Base-by-base conservation (phyloP, 192 early-diverging fungal species). In the Diversispora eburnea region DNA sequence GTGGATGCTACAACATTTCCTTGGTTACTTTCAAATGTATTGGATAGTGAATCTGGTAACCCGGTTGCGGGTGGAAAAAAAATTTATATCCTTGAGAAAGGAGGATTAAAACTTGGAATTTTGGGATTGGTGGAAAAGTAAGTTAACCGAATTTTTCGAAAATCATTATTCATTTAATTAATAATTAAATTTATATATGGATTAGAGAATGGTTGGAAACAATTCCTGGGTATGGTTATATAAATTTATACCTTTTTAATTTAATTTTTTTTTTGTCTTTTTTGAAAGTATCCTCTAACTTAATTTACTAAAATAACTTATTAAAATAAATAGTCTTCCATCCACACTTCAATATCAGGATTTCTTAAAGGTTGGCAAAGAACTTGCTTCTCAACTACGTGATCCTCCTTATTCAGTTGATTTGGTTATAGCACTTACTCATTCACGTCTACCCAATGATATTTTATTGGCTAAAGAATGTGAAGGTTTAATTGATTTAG, bases 381-480 rank as follows among this genome's bases (percentile, higher is more conserved):
- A 79, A 0, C 77, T 86, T 51, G 73, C 84, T 12, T 15, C 42
- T 5, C 62, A 19, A 69, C 63, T 91, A 39, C 77, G 75, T 7
- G 79, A 79, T 56, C 64, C 75, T 1, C 75, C 73, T 3, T 49
- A 86, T 75, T 70, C 79, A 0, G 87, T 86, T 42, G 88, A 91
- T 55, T 33, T 92, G 33, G 86, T 92, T 33, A 77, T 92, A 51
- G 90, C 89, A n/a, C 72, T 92, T 52, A 87, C 90, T 46, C 90
- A 92, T 67, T 91, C 89, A 85, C 83, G 90, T 0, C 71, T 91
- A n/a, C 85, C 83, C 17, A 89, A 90, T 75, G 89, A 92, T 75
- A 77, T 87, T 33, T 82, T 78, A 63, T 73, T 92, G 20, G 83
- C 84, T 7, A 78, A 76, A 51, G 65, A 72, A 17, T 86, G 85